Evolutionary conservation across 2,329 filamentous ascomycete genomes (phyloP).

Genomic region (Scortechinia acanthostroma): DNA sequence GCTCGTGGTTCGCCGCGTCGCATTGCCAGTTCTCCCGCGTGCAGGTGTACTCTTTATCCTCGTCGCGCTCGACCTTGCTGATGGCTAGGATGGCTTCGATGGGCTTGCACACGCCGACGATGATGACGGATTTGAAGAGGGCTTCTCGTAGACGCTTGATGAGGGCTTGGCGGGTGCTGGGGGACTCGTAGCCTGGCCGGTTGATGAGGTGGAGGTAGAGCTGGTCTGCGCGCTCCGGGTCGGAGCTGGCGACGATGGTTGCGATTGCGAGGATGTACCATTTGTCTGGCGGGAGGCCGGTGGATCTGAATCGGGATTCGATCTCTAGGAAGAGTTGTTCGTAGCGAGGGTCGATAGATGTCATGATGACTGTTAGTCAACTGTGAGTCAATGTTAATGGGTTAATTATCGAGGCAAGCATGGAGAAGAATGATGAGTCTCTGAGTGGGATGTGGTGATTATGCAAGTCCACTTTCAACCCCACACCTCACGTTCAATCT

Average conservation of each 20-base stretch:
- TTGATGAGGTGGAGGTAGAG: conserved; percentile 38
- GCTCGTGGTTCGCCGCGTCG: conserved; percentile 33
- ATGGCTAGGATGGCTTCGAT: conserved; percentile 41
- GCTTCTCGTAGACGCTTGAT: conserved; percentile 33
- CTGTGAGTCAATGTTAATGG: too few relatives aligned
- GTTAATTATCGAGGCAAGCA: too few relatives aligned
- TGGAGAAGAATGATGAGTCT: too few relatives aligned
- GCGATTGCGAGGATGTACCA: conserved; percentile 11
- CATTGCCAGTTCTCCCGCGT: conserved; percentile 40
- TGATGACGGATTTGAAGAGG: conserved; percentile 35
- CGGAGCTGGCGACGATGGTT: conserved; percentile 31
- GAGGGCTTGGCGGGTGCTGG: conserved; percentile 22
- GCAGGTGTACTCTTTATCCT: conserved; percentile 39
- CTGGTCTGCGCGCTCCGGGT: conserved; percentile 32
- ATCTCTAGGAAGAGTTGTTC: neutral
- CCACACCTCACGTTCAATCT: too few relatives aligned
- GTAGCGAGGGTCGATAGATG: neutral
- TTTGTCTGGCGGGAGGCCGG: conserved; percentile 2
- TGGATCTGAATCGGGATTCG: neutral
- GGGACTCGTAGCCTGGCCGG: conserved; percentile 21
- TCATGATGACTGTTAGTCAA: too few relatives aligned
- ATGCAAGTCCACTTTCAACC: too few relatives aligned
- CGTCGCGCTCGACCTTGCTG: conserved; percentile 27
- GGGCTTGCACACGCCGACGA: conserved; percentile 42
- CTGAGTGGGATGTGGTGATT: too few relatives aligned